These are phyloP conservation scores for Podaxis sp. DNA, from an alignment of 768 basidiomycete species.

Conservation along the genomic window DNA sequence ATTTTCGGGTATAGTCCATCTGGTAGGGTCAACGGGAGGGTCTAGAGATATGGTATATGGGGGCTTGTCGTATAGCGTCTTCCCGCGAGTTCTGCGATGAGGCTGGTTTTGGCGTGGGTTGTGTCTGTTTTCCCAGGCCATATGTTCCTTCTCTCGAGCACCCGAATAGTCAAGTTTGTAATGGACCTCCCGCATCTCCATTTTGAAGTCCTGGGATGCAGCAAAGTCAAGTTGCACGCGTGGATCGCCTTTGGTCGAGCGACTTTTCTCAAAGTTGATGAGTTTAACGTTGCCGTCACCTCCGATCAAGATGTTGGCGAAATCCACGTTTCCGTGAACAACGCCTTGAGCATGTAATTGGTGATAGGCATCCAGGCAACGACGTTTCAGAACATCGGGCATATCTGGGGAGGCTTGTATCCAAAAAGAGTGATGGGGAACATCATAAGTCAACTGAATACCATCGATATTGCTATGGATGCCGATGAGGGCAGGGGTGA, in stretches of 20 bases:
- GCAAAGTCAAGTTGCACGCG: constrained; percentile 36
- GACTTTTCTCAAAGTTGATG: constrained; percentile 52
- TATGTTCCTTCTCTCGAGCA: constrained; percentile 23
- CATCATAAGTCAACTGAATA: constrained; percentile 48
- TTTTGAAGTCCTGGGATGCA: constrained; percentile 38
- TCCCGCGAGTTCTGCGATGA: neutral
- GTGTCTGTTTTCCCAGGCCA: constrained; percentile 5
- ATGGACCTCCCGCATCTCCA: constrained; percentile 58
- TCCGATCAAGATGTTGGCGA: constrained; percentile 54
- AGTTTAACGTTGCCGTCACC: constrained; percentile 53
- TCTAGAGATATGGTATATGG: constrained; percentile 5
- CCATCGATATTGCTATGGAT: constrained; percentile 38
- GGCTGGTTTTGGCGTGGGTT: neutral
- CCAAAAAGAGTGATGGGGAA: constrained; percentile 62
- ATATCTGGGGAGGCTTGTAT: constrained; percentile 58
- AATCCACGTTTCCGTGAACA: constrained; percentile 46
- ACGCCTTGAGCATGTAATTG: constrained; percentile 48
- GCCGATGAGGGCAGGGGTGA: constrained; percentile 54
- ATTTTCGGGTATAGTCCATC: neutral
- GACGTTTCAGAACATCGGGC: constrained; percentile 53
- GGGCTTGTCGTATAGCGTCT: neutral
- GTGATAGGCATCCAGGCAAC: constrained; percentile 49
- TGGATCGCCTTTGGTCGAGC: constrained; percentile 24
- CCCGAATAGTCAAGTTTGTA: constrained; percentile 48
- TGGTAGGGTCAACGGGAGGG: constrained; percentile 12